These are phyloP conservation scores for Clathrospora elynae DNA, from an alignment of 2,329 filamentous ascomycete species.

Conservation along the genomic window DNA sequence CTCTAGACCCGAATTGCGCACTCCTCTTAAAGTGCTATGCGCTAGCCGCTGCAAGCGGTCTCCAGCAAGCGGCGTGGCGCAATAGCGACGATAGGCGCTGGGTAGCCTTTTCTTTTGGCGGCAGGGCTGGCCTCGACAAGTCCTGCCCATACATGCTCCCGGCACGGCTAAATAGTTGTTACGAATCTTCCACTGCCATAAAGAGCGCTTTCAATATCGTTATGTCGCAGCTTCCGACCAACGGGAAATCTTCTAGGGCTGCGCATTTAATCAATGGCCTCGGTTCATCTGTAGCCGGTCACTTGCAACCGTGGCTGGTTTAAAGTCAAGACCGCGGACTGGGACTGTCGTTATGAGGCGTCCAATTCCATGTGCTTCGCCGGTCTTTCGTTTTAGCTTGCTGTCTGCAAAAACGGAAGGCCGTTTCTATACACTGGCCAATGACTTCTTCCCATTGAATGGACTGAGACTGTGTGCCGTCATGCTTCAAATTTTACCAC, in stretches of 20 bases:
- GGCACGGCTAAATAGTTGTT: slow-evolving; percentile 46
- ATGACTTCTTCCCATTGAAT: slow-evolving; percentile 20
- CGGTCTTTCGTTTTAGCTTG: slow-evolving; percentile 18
- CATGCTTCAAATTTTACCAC: slow-evolving; percentile 32
- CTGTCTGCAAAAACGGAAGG: slow-evolving; percentile 21
- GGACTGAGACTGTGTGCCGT: slow-evolving; percentile 20
- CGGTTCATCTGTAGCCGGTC: slow-evolving; percentile 16
- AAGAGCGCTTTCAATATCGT: slow-evolving; percentile 14
- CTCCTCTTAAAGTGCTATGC: slow-evolving; percentile 34
- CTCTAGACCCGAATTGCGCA: slow-evolving; percentile 47
- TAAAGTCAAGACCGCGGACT: slow-evolving; percentile 14
- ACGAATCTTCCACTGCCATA: slow-evolving; percentile 29
- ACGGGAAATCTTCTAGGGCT: slow-evolving; percentile 20
- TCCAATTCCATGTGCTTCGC: slow-evolving; percentile 25
- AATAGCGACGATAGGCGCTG: slow-evolving; percentile 41
- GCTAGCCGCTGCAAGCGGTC: slow-evolving; percentile 48
- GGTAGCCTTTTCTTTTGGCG: slow-evolving; percentile 24
- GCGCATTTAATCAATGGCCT: slow-evolving; percentile 1
- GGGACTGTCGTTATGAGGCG: slow-evolving; percentile 2
- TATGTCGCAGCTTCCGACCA: slow-evolving; percentile 27
- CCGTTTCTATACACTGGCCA: slow-evolving; percentile 24
- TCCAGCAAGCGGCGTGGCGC: slow-evolving; percentile 39
- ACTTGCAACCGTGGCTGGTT: slow-evolving; percentile 17
- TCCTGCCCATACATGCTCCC: slow-evolving; percentile 26
- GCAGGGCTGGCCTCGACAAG: slow-evolving; percentile 41